Evolutionary conservation across 257 asterid genomes (phyloP).

Genomic region (Scutellaria galericulata): DNA sequence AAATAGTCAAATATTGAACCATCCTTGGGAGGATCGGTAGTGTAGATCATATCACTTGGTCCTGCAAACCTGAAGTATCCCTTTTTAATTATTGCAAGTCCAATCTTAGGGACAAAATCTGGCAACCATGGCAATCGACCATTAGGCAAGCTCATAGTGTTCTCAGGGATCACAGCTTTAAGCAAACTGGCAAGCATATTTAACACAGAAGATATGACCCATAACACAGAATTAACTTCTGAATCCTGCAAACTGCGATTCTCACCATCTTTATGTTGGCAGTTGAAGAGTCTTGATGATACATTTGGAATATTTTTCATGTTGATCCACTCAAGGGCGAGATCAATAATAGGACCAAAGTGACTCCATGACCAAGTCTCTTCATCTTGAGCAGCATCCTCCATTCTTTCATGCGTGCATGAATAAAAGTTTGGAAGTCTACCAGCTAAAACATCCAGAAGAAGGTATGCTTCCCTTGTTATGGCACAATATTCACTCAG

Average conservation of each 20-base stretch:
- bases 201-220: slow-evolving; percentile 79
- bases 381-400: slow-evolving; percentile 44
- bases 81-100: slow-evolving; percentile 61
- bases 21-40: slow-evolving; percentile 33
- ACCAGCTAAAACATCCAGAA: slow-evolving; percentile 68
- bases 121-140: slow-evolving; percentile 80
- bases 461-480: slow-evolving; percentile 76
- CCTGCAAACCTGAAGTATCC: slow-evolving; percentile 57
- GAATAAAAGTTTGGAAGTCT: slow-evolving; percentile 78
- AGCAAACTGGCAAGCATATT: slow-evolving; percentile 73
- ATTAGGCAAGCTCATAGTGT: slow-evolving; percentile 39
- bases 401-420: slow-evolving; percentile 36
- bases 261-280: slow-evolving; percentile 41
- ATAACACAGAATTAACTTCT: slow-evolving; percentile 54
- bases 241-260: slow-evolving; percentile 45
- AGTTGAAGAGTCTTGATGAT: slow-evolving; percentile 44
- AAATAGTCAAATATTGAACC: slow-evolving; percentile 59
- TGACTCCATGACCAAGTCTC: slow-evolving; percentile 76
- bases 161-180: slow-evolving; percentile 67
- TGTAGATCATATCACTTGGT: slow-evolving; percentile 29
- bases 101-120: slow-evolving; percentile 82
- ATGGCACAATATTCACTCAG: slow-evolving; percentile 71
- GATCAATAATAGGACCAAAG: slow-evolving; percentile 68
- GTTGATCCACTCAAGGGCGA: slow-evolving; percentile 71
- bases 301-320: slow-evolving; percentile 52